Percentiles rank a stretch among this genome's conserved stretches.
phyloP scores from a whole-genome alignment of 176 grass and related monocot species.

The Carex kokanica region DNA sequence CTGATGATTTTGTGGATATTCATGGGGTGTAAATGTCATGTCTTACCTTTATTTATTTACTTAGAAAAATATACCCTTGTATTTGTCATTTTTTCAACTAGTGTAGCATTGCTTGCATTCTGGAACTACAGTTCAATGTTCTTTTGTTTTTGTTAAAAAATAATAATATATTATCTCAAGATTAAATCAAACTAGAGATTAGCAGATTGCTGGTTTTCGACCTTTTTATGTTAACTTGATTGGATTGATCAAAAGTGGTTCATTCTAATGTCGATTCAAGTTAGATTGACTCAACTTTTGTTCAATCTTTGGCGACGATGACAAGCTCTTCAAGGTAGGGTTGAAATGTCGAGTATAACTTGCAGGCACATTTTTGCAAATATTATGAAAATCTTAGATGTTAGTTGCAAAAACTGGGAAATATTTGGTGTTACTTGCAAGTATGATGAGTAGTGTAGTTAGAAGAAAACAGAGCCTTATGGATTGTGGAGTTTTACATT shows the following conservation, averaged over 20 bases:
- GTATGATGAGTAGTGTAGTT: background rate
- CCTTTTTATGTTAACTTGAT: background rate
- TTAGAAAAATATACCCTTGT: background rate
- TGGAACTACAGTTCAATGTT: background rate
- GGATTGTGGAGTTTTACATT: background rate
- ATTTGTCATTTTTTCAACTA: background rate
- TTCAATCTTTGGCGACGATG: background rate
- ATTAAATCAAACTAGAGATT: background rate
- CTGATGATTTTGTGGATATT: background rate
- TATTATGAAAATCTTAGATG: background rate
- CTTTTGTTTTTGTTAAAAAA: background rate
- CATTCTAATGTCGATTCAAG: background rate
- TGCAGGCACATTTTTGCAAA: background rate
- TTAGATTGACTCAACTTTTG: background rate
- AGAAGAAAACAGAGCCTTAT: background rate
- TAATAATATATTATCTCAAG: background rate
- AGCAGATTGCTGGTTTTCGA: background rate
- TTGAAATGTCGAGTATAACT: background rate
- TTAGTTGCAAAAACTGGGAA: slow-evolving; percentile 14
- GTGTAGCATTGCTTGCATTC: background rate
- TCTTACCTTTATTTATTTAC: background rate
- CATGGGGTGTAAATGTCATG: background rate
- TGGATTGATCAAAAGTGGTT: background rate
- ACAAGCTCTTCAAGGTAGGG: background rate
- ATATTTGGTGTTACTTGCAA: background rate